phyloP scores from a whole-genome alignment of 179 eudicot genomes.

The Pouteria campechiana region DNA sequence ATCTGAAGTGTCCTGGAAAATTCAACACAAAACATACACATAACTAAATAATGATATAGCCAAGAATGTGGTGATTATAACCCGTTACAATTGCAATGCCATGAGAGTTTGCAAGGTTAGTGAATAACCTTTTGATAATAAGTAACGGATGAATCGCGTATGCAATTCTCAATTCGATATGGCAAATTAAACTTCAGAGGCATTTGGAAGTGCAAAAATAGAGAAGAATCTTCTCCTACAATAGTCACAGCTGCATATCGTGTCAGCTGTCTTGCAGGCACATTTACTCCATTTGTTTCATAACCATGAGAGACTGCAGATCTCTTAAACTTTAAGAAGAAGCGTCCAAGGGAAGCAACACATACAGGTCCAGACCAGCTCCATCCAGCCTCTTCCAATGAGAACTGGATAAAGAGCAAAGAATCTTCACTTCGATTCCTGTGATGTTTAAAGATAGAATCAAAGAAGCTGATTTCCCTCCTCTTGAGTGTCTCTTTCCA shows the following conservation, averaged over 20 bases:
- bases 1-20: conserved; percentile 58
- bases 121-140: conserved; percentile 77
- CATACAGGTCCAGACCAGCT: conserved; percentile 99
- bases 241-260: conserved; percentile 76
- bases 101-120: conserved; percentile 2
- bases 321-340: conserved; percentile 72
- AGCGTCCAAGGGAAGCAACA: conserved; percentile 86
- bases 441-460: conserved; percentile 68
- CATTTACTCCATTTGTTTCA: conserved; percentile 21
- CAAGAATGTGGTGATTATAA: conserved; percentile 1
- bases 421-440: conserved; percentile 51
- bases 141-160: conserved; percentile 53
- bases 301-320: conserved; percentile 18
- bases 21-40: background rate
- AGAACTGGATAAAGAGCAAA: conserved; percentile 58
- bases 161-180: conserved; percentile 77
- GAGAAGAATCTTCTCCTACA: conserved; percentile 72
- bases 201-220: conserved; percentile 60
- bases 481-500: conserved; percentile 27
- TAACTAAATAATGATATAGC: background rate
- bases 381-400: conserved; percentile 32
- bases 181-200: conserved; percentile 61
- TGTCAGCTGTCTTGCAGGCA: conserved; percentile 12
- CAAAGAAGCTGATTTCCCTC: conserved; percentile 40
- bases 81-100: background rate